Evolutionary conservation across 495 filamentous ascomycete species (phyloP), one percentile per base, ranked within the genome.

Genomic region (Lasiosphaeria miniovina): DNA sequence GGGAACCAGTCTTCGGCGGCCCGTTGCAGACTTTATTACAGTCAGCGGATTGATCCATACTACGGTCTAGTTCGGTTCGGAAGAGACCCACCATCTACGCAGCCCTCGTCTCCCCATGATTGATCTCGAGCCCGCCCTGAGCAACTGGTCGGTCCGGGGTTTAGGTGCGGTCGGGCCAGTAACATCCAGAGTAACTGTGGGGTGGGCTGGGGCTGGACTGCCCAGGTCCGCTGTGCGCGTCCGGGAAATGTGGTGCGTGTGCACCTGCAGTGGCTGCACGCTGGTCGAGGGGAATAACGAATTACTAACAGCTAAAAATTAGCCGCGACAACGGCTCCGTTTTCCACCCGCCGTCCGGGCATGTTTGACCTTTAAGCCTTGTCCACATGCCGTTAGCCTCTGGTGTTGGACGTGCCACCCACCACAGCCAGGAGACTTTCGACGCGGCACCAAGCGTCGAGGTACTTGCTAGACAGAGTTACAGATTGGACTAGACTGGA

Each of bases 291-390:
- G 24, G 24, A 24, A 24, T 24, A 24, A 24, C 24, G 24, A 24
- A 24, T 24, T 24, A 24, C 24, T 24, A 24, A 24, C 24, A 24
- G 53, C 49, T 43, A 48, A 51, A 55, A 41, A 52, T 55, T 56
- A 56, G 59, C 53, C 59, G 59, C 53, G 40, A 61, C 59, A 61
- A 56, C 59, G 52, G 59, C 53, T 56, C 52, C 54, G 59, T 61
- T 52, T 52, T 45, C 53, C 49, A 5, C 17, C 49, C 32, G 49
- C n/a, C 24, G 45, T 32, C 54, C 50, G 12, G n/a, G 14, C 36
- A 24, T 46, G 38, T 34, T 17, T 24, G 12, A 48, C 12, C 52
- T 35, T 43, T 50, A 2, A 24, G 52, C 32, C 46, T 51, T 40
- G 32, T 32, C 35, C 38, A 31, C 36, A 46, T 52, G 8, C 52